These are phyloP conservation scores for Sporobolomyces pararoseus DNA, from an alignment of 768 basidiomycete genomes.

Conservation along the genomic window DNA sequence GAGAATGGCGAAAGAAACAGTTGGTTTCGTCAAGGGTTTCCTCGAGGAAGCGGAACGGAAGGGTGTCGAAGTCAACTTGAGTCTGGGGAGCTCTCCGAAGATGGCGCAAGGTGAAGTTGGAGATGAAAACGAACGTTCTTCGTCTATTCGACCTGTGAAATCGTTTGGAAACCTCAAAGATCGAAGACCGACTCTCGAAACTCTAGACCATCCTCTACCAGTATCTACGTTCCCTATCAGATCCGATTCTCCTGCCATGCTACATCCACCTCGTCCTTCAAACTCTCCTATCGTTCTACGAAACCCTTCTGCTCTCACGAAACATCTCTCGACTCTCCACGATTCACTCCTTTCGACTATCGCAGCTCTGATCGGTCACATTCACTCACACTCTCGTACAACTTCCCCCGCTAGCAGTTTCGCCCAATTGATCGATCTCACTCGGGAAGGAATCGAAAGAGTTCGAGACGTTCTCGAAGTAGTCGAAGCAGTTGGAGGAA, in stretches of 20 bases:
- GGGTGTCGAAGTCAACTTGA: slow-evolving; percentile 46
- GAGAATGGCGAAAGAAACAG: slow-evolving; percentile 71
- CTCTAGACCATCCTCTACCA: background rate
- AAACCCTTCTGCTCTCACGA: slow-evolving; percentile 19
- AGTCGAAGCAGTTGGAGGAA: slow-evolving; percentile 69
- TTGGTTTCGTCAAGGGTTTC: slow-evolving; percentile 74
- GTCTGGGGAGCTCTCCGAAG: slow-evolving; percentile 1
- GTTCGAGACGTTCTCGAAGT: slow-evolving; percentile 86
- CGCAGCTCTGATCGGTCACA: slow-evolving; percentile 95
- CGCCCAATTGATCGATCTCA: slow-evolving; percentile 88
- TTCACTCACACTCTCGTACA: slow-evolving; percentile 82
- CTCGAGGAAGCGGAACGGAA: slow-evolving; percentile 53
- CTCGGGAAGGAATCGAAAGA: slow-evolving; percentile 89
- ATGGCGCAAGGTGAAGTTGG: background rate
- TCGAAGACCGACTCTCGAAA: slow-evolving; percentile 23
- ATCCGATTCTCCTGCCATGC: background rate
- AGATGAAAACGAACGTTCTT: background rate
- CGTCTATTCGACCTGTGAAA: slow-evolving; percentile 16
- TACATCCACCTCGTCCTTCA: background rate
- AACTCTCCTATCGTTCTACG: slow-evolving; percentile 11
- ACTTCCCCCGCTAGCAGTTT: slow-evolving; percentile 83
- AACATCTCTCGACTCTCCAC: slow-evolving; percentile 56
- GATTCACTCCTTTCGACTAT: slow-evolving; percentile 88
- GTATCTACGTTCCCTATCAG: slow-evolving; percentile 1
- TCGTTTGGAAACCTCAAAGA: slow-evolving; percentile 24